Evolutionary conservation across 169 alveolate genomes (phyloP).

Genomic region (Plasmodium gonderi): DNA sequence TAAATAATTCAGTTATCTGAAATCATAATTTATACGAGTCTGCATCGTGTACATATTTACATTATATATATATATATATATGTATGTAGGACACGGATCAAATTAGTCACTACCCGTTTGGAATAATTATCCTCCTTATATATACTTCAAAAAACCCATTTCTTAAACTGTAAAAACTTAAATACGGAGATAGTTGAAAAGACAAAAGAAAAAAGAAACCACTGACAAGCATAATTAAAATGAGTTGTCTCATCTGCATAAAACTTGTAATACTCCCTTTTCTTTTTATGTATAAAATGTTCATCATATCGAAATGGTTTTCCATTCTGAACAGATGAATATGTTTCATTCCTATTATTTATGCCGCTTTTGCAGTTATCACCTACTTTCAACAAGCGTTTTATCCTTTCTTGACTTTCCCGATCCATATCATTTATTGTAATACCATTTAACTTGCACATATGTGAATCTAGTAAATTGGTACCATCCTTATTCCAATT

Average conservation of each 20-base stretch:
- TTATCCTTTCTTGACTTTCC: slow-evolving; percentile 67
- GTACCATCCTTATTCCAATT: slow-evolving; percentile 15
- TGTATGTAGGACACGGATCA: too few species aligned
- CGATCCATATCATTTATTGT: slow-evolving; percentile 51
- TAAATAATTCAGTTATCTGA: background rate
- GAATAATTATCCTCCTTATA: background rate
- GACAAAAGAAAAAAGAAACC: slow-evolving; percentile 87
- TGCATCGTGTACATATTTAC: too few species aligned
- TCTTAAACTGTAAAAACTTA: slow-evolving; percentile 75
- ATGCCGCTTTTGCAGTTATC: background rate
- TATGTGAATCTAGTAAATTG: slow-evolving; percentile 9
- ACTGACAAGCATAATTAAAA: slow-evolving; percentile 91
- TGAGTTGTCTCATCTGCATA: slow-evolving; percentile 93
- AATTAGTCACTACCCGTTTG: too few species aligned
- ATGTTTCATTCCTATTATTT: background rate
- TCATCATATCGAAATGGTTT: slow-evolving; percentile 70
- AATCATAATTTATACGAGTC: too few species aligned
- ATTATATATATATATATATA: too few species aligned
- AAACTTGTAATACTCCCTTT: slow-evolving; percentile 88
- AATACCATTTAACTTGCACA: slow-evolving; percentile 12
- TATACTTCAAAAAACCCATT: slow-evolving; percentile 38
- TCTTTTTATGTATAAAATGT: slow-evolving; percentile 80
- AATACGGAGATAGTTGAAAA: slow-evolving; percentile 78
- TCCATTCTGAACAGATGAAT: background rate
- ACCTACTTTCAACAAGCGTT: background rate